Evolutionary conservation across 1,139 yeast species (phyloP).

Genomic region (Meyerozyma elateridarum): DNA sequence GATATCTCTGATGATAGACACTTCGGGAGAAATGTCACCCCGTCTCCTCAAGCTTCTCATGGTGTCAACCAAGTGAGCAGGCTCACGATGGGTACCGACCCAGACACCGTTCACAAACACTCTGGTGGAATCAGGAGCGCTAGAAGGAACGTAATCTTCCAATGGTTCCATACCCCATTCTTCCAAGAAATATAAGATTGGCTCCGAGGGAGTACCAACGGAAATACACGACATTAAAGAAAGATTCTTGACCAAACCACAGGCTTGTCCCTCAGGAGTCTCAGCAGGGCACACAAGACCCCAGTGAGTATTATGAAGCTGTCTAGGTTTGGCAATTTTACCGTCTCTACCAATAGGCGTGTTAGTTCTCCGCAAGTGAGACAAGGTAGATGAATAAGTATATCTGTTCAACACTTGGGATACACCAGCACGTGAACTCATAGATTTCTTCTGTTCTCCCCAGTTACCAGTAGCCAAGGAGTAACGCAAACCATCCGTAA

Average conservation of each 20-base stretch:
- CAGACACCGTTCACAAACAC: constrained; percentile 98
- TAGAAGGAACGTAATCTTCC: constrained; percentile 92
- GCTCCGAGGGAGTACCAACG: constrained; percentile 96
- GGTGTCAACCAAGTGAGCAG: constrained; percentile 83
- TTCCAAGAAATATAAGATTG: constrained; percentile 85
- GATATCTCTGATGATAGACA: constrained; percentile 92
- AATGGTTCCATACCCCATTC: constrained; percentile 99
- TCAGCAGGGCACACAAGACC: constrained; percentile 99
- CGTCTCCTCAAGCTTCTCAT: constrained; percentile 89
- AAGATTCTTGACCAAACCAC: constrained; percentile 96
- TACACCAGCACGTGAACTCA: constrained; percentile 99
- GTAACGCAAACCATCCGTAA: constrained; percentile 94
- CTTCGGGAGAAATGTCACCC: constrained; percentile 95
- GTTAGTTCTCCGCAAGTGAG: constrained; percentile 97
- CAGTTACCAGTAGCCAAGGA: constrained; percentile 99
- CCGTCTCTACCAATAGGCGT: constrained; percentile 99
- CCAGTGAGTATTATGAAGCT: constrained; percentile 98
- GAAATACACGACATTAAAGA: constrained; percentile 97
- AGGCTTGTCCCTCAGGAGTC: constrained; percentile 99
- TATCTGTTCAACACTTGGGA: constrained; percentile 97
- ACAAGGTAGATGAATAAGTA: constrained; percentile 93
- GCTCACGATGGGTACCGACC: constrained; percentile 98
- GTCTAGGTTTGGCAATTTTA: constrained; percentile 97
- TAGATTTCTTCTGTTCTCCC: constrained; percentile 99
- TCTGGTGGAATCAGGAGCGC: constrained; percentile 86